phyloP scores from a whole-genome alignment of 345 rosid species.

The Adansonia digitata region DNA sequence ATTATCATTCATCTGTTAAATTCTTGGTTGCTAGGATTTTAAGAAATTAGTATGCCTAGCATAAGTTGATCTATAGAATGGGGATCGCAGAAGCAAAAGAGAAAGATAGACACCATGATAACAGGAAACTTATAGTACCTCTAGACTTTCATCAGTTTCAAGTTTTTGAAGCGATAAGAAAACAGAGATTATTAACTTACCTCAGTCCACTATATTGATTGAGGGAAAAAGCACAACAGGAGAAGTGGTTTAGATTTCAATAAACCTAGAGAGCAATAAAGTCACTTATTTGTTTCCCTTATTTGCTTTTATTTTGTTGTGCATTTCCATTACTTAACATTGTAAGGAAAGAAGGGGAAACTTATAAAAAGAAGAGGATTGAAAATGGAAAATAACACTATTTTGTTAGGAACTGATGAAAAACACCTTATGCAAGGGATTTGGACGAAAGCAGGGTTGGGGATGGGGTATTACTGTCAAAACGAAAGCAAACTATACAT shows the following conservation, averaged over 20 bases:
- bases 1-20: neutral
- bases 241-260: neutral
- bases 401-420: neutral
- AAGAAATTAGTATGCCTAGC: neutral
- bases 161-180: slow-evolving; percentile 89
- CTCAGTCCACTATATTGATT: slow-evolving; percentile 36
- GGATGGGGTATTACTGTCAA: neutral
- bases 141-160: slow-evolving; percentile 94
- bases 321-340: neutral
- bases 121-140: slow-evolving; percentile 46
- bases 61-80: neutral
- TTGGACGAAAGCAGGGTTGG: neutral
- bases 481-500: neutral
- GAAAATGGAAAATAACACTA: neutral
- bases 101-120: neutral
- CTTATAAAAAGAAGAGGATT: neutral
- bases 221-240: slow-evolving; percentile 26
- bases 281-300: neutral
- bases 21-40: neutral
- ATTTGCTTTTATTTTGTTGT: neutral
- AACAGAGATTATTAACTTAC: slow-evolving; percentile 73
- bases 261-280: neutral
- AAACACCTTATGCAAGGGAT: neutral
- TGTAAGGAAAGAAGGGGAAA: neutral
- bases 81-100: neutral